Base-by-base conservation (phyloP, 345 rosid genomes). In the Eutrema heterophyllum region DNA sequence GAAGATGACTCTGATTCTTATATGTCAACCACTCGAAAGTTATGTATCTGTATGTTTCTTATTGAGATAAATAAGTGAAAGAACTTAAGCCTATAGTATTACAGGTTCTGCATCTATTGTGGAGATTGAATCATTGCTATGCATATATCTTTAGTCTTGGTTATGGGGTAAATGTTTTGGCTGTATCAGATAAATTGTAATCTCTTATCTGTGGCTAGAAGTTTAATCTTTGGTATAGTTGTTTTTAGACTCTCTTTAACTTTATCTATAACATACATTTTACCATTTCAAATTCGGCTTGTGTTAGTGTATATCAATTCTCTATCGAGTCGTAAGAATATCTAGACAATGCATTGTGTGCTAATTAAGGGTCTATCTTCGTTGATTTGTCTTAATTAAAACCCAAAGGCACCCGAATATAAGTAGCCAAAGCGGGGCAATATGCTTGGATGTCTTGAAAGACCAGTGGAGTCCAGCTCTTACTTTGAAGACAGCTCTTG, bases 391-490 rank as follows among this genome's bases (percentile, higher is more conserved):
- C 36, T 64, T 65, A 2, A 16, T 64, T 35, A 52, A 48, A 57
- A 59, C 24, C 48, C 11, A 46, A 71, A 96, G 99, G 99, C 99
- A 96, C 68, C 99, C 99, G 8, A 96, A 96, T 75, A 90, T 92
- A 14, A 96, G 99, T 89, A 92, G 99, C 70, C 99, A 96, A 77
- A 96, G 97, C 65, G 99, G 98, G 18, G 99, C 98, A 26, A 96
- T 92, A 64, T 96, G 99, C 83, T 84, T 96, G 79, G 99, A 96
- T 86, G 81, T 96, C 79, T 81, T 96, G 86, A 92, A 92, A 82
- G 99, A 92, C 64, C 99, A 96, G 44, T 96, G 99, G 99, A 96
- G 99, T 83, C 99, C 99, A 4, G 99, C 99, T 49, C 92, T 96
- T 60, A 96, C 99, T 57, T 68, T 96, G 68, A 96, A 96, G 86